Evolutionary conservation across 129 eudicot species (phyloP).

Genomic region (Logfia minima): DNA sequence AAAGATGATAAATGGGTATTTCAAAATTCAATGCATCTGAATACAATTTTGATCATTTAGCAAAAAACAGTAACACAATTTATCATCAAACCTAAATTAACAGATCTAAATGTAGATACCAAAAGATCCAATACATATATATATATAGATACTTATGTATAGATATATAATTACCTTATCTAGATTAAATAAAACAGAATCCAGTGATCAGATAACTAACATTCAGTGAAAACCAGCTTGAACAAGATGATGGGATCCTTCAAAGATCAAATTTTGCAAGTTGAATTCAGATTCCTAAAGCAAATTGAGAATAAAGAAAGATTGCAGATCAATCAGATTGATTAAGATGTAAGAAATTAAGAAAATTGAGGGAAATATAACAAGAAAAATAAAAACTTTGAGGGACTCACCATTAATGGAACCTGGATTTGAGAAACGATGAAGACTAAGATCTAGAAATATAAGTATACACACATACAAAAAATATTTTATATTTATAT

Average conservation of each 20-base stretch:
- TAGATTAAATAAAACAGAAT: conserved; percentile 16
- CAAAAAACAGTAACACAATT: conserved; percentile 11
- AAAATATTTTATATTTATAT: conserved; percentile 18
- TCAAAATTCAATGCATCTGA: conserved; percentile 1
- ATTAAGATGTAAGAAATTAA: conserved; percentile 9
- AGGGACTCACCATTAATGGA: conserved; percentile 49
- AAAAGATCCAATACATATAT: conserved; percentile 28
- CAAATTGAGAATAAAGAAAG: conserved; percentile 30
- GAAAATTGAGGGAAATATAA: conserved; percentile 17
- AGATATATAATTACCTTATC: conserved; percentile 32
- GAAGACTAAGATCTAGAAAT: conserved; percentile 59
- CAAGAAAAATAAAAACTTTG: conserved; percentile 4
- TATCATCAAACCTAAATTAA: conserved; percentile 27
- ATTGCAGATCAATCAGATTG: conserved; percentile 38
- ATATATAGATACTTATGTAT: neutral
- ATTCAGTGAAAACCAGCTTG: conserved; percentile 17
- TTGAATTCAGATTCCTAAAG: conserved; percentile 41
- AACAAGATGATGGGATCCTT: conserved; percentile 48
- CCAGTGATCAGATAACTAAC: conserved; percentile 49
- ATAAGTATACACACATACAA: conserved; percentile 26
- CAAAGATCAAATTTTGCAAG: conserved; percentile 28
- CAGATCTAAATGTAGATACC: conserved; percentile 47
- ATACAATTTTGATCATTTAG: conserved; percentile 19
- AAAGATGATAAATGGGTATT: neutral
- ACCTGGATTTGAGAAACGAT: conserved; percentile 37